Evolutionary conservation across 441 rosid species (phyloP).

Genomic region (Syzygium syzygioides): DNA sequence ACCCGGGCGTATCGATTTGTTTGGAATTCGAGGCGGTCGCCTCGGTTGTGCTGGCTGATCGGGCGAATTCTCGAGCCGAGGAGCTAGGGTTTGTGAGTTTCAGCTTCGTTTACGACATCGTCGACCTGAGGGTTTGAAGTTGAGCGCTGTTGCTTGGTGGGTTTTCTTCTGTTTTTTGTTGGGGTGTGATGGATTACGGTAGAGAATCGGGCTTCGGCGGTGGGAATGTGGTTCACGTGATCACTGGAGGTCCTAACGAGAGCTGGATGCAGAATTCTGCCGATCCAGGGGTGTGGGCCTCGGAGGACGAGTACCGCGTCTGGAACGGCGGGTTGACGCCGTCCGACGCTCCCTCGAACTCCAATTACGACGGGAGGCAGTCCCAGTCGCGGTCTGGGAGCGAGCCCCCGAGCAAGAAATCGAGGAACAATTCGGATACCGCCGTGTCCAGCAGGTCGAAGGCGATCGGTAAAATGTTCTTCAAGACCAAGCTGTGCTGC

Average conservation of each 20-base stretch:
- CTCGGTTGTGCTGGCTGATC: neutral
- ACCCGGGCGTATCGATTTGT: neutral
- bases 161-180: neutral
- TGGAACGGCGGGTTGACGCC: slow-evolving; percentile 33
- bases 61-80: slow-evolving; percentile 11
- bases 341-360: slow-evolving; percentile 28
- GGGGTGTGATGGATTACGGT: slow-evolving; percentile 39
- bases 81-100: slow-evolving; percentile 16
- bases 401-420: slow-evolving; percentile 60
- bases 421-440: slow-evolving; percentile 32
- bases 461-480: slow-evolving; percentile 87
- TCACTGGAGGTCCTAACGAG: slow-evolving; percentile 37
- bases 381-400: slow-evolving; percentile 39
- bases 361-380: slow-evolving; percentile 29
- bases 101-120: neutral
- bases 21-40: neutral
- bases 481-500: slow-evolving; percentile 88
- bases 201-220: slow-evolving; percentile 27
- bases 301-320: slow-evolving; percentile 63
- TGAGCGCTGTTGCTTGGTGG: neutral
- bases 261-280: slow-evolving; percentile 43
- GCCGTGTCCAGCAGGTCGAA: slow-evolving; percentile 38
- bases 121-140: neutral
- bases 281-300: slow-evolving; percentile 53
- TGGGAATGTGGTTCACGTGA: slow-evolving; percentile 58